Evolutionary conservation across 1,139 yeast genomes (phyloP), one percentile per base, ranked within the genome.

Genomic region (Sporopachydermia cereana): DNA sequence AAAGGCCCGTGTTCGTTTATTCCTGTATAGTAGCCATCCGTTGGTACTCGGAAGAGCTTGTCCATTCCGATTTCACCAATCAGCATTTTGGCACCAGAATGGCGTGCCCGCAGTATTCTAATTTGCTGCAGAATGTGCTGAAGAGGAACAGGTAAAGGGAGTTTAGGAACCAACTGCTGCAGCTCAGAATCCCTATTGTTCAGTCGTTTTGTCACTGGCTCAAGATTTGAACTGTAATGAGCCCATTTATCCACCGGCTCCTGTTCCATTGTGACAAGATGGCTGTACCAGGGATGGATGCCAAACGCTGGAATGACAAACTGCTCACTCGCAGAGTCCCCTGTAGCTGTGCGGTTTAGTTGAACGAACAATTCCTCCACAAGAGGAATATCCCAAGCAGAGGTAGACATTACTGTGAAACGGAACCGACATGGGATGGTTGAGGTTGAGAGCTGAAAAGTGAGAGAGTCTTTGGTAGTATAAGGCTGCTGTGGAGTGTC

Each of bases 1-100:
- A 47, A 49, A 23, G 47, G 47, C 2, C 44, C 49, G 12, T 49
- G 50, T 2, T 25, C 23, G 34, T 53, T 54, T 3, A 53, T 53
- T 49, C 65, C 63, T 1, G 82, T 81, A 48, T 64, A 68, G 51
- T 61, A 79, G 0, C 88, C 88, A 47, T 66, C 66, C 43, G 60
- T 57, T 0, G 95, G 95, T 12, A 86, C 61, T 34, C 86, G 62
- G 54, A 85, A 85, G 20, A 76, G 57, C 59, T 80, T 83, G 60
- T 91, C 98, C 3, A 91, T 63, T 0, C 98, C 98, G 18, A 88
- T 71, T 55, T 91, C 98, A 0, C 98, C 98, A n/a, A 88, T 69
- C 12, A 64, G 44, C 30, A 53, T 45, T 17, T 67, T 48, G 9
- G 60, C 55, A 12, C 48, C 27, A 1, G 64, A 62, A 45, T 54